Evolutionary conservation across 2,329 filamentous ascomycete genomes (phyloP).

Genomic region (Cercospora sp.): DNA sequence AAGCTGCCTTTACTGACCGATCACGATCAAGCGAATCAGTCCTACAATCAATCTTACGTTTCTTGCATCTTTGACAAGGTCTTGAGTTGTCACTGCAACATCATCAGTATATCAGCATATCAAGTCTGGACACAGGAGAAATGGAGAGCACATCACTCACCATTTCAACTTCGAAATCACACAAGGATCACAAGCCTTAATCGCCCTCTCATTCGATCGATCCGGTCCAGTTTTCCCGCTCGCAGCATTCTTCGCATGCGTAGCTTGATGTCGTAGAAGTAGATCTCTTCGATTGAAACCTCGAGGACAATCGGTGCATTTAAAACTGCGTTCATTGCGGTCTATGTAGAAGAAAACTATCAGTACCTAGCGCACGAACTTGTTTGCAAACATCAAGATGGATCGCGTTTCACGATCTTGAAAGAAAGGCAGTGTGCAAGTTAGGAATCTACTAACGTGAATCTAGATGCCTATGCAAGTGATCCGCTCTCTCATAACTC

Average conservation of each 20-base stretch:
- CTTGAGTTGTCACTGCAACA: conserved; percentile 28
- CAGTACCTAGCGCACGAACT: too few species aligned
- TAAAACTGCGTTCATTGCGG: conserved; percentile 37
- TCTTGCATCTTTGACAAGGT: conserved; percentile 34
- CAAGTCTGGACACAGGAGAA: neutral
- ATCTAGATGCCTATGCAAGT: conserved; percentile 38
- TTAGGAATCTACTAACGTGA: conserved; percentile 29
- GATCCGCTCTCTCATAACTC: conserved; percentile 37
- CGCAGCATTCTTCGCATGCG: conserved; percentile 34
- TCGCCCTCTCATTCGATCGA: conserved; percentile 31
- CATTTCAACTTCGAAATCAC: conserved; percentile 39
- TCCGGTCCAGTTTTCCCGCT: conserved; percentile 28
- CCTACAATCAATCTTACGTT: conserved; percentile 17
- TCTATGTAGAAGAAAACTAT: conserved; percentile 9
- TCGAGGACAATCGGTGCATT: conserved; percentile 36
- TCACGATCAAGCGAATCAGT: conserved; percentile 8
- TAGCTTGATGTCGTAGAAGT: conserved; percentile 36
- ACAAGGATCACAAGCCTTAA: conserved; percentile 38
- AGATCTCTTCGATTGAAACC: conserved; percentile 39
- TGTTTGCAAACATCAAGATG: too few species aligned
- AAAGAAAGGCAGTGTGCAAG: too few species aligned
- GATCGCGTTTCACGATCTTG: too few species aligned
- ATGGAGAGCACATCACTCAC: neutral
- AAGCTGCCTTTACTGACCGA: neutral
- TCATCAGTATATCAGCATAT: neutral